These are phyloP conservation scores for Schwanniomyces polymorphus DNA, from an alignment of 805 yeast species.

Conservation along the genomic window DNA sequence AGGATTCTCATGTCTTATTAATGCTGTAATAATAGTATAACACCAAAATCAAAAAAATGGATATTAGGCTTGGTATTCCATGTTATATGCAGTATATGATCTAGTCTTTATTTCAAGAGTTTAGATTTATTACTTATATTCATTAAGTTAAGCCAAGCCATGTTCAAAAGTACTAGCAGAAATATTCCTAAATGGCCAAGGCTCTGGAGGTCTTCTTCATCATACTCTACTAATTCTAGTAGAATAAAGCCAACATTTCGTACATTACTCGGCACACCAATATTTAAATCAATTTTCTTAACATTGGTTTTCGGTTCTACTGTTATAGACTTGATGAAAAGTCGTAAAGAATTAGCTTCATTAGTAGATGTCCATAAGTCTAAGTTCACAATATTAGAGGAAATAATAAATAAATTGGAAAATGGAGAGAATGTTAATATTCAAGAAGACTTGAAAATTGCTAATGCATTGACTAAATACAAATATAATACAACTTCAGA, in stretches of 20 bases:
- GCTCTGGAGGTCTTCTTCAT: background rate
- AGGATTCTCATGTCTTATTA: conserved; percentile 27
- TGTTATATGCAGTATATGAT: background rate
- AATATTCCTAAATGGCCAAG: background rate
- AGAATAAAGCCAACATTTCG: conserved; percentile 14
- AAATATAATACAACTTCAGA: conserved; percentile 32
- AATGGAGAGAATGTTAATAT: conserved; percentile 42
- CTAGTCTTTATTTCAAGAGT: background rate
- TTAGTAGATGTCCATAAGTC: conserved; percentile 38
- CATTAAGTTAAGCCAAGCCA: background rate
- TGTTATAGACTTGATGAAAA: conserved; percentile 48
- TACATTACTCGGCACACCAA: conserved; percentile 31
- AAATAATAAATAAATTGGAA: conserved; percentile 26
- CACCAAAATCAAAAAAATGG: background rate
- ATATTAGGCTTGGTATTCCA: background rate
- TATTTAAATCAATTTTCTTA: conserved; percentile 36
- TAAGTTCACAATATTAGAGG: conserved; percentile 32
- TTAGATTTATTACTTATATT: no score
- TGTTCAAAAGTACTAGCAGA: background rate
- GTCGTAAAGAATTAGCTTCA: conserved; percentile 43
- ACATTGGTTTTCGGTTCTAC: conserved; percentile 44
- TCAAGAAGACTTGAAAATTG: conserved; percentile 36
- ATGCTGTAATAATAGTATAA: background rate
- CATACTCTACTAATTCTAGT: background rate
- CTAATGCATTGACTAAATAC: conserved; percentile 43